phyloP scores from a whole-genome alignment of 805 yeast species.

The Ogataea pilisensis region DNA sequence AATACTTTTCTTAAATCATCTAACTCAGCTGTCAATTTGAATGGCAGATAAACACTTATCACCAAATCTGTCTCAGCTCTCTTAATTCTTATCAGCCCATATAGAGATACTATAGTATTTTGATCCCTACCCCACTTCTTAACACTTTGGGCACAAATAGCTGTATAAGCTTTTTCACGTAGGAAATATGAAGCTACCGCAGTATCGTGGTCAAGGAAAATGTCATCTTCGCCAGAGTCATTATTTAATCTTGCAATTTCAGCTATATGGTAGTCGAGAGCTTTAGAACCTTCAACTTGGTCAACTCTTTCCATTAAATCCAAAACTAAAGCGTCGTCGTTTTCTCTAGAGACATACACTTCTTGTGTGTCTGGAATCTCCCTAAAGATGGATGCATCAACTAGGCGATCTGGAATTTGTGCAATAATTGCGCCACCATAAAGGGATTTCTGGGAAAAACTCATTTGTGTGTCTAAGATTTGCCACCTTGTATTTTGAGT shows the following conservation, averaged over 20 bases:
- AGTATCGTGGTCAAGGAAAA: constrained; percentile 5
- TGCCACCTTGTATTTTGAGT: too few species aligned
- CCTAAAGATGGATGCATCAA: constrained; percentile 76
- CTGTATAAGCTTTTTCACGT: constrained; percentile 27
- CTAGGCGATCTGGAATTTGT: constrained; percentile 51
- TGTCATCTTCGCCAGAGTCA: constrained; percentile 8
- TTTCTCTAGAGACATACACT: constrained; percentile 52
- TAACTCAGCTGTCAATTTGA: constrained; percentile 29
- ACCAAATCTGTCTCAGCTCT: constrained; percentile 57
- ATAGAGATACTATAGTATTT: constrained; percentile 41
- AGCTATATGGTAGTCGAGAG: constrained; percentile 48
- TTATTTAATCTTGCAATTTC: constrained; percentile 50
- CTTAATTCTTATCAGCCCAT: constrained; percentile 53
- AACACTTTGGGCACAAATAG: constrained; percentile 40
- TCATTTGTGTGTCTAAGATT: too few species aligned
- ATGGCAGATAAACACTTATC: constrained; percentile 58
- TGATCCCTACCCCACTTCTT: constrained; percentile 46
- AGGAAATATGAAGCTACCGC: constrained; percentile 13
- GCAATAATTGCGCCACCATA: constrained; percentile 83
- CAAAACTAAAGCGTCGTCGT: constrained; percentile 55
- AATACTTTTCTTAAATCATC: constrained; percentile 18
- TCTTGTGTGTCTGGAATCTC: constrained; percentile 94
- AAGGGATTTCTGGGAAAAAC: constrained; percentile 31
- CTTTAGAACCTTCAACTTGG: constrained; percentile 32
- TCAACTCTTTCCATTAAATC: constrained; percentile 57